A percentile compares a stretch with the other conserved stretches of the same genome.
Evolutionary conservation across 805 yeast species (phyloP).

Genomic region (Lipomyces lipofer): DNA sequence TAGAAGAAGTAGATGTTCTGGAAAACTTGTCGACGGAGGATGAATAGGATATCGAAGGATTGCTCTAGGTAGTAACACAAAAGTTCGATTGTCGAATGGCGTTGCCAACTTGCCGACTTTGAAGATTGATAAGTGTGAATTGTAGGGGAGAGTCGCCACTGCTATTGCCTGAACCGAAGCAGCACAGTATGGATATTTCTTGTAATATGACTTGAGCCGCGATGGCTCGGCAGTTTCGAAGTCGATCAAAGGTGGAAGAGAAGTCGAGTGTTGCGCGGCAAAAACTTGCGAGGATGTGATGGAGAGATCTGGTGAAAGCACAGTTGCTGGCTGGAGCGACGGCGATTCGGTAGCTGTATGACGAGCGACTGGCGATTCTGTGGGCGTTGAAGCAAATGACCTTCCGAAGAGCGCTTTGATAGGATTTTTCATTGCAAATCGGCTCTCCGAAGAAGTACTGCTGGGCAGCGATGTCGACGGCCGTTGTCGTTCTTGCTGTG

Average conservation of each 20-base stretch:
- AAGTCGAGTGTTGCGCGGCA: no score
- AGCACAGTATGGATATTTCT: constrained; percentile 14
- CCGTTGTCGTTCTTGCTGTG: no score
- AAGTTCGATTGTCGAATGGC: constrained; percentile 11
- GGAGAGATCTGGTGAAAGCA: no score
- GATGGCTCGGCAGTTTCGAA: not conserved
- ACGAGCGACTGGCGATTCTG: no score
- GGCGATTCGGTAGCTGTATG: no score
- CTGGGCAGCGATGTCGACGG: no score
- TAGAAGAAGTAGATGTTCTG: constrained; percentile 15
- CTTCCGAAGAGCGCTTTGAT: no score
- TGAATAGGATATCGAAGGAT: constrained; percentile 16
- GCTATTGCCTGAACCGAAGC: constrained; percentile 16
- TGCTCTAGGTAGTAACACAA: constrained; percentile 18
- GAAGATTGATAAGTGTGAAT: constrained; percentile 8
- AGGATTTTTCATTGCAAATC: no score
- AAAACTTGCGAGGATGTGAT: no score
- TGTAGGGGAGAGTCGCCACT: constrained; percentile 6
- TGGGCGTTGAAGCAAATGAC: no score
- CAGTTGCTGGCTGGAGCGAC: no score
- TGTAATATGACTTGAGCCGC: not conserved
- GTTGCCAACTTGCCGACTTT: not conserved
- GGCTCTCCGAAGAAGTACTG: no score
- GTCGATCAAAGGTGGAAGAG: not conserved
- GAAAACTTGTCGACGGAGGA: constrained; percentile 6